Base-by-base conservation (phyloP, 2,329 filamentous ascomycete species). In the Fusarium nodosum region DNA sequence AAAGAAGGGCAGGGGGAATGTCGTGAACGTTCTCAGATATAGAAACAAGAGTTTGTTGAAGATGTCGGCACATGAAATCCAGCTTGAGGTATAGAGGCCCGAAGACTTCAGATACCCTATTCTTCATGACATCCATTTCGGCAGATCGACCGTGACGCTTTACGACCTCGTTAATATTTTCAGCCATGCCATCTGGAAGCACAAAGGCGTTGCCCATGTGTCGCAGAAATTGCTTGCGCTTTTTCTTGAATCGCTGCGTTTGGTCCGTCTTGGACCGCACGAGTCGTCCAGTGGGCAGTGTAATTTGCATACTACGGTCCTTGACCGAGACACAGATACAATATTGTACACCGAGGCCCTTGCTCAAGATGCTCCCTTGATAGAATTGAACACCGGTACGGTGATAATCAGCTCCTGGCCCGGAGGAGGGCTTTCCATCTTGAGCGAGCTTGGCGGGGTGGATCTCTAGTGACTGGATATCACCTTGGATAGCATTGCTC, bases 301-400 rank as follows among this genome's bases (percentile, higher is more conserved):
- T 60, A 13, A 81, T 56, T 4, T 75, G 66, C 22, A 77, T 61
- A 7, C 45, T 30, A 10, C 70, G 64, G 22, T 77, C 65, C 18
- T 63, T 64, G 13, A 65, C 68, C 7, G 76, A 76, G 7, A 74
- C 71, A 46, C 75, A 78, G 55, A 77, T 79, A 58, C 80, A 81
- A 52, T 82, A 83, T 36, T 76, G 75, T 18, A 88, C 64, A 39
- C 80, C 79, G 39, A 86, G 75, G 59, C 86, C 78, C 26, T 77
- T 75, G 7, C 75, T 79, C 4, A 88, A 68, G 13, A 79, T 75
- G 54, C 79, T 81, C 16, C 85, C 66, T 62, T 87, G 85, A 55
- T 82, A 86, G 66, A 86, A 85, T 22, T 77, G 77, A 4, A 82
- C 72, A 5, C 75, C 76, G 26, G 78, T 66, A 5, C 77, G 66